Conservation (phyloP, 192 early-diverging fungal genomes). For the Backusella tuberculispora region DNA sequence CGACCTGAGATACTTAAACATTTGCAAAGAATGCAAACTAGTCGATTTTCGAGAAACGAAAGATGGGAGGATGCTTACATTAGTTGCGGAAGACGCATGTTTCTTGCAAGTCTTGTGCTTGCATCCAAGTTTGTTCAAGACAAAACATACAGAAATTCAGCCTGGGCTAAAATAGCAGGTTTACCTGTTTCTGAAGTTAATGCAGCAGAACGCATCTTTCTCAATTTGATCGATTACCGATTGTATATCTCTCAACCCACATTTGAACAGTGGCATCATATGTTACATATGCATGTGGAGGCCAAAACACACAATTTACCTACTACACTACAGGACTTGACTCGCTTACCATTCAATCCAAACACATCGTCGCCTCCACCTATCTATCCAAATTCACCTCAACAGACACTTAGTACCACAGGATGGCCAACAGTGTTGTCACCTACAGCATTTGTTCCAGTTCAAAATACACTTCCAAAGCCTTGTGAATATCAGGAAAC, state of each 20-base stretch:
- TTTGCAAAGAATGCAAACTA: conserved; percentile 16
- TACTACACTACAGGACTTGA: conserved; percentile 15
- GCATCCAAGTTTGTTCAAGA: conserved; percentile 93
- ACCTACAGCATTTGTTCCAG: conserved; percentile 2
- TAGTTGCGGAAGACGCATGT: conserved; percentile 80
- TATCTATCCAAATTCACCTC: not conserved
- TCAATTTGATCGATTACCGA: conserved; percentile 79
- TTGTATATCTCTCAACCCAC: conserved; percentile 60
- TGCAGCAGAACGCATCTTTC: conserved; percentile 80
- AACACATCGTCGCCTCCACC: not conserved
- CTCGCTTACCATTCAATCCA: not conserved
- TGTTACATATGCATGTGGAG: conserved; percentile 34
- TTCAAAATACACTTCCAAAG: conserved; percentile 9
- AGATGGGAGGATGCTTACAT: conserved; percentile 40
- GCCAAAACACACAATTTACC: conserved; percentile 31
- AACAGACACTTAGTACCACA: not conserved
- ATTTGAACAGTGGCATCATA: conserved; percentile 43
- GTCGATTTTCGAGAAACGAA: not conserved
- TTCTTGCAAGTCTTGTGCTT: conserved; percentile 85
- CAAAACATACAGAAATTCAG: conserved; percentile 85
- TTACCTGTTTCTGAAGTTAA: conserved; percentile 85
- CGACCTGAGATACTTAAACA: conserved; percentile 26
- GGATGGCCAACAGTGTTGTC: conserved; percentile 16
- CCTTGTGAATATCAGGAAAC: conserved; percentile 8
- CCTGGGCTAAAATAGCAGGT: conserved; percentile 92